Evolutionary conservation across 2,329 filamentous ascomycete genomes (phyloP).

Genomic region (Diaporthe sp.): DNA sequence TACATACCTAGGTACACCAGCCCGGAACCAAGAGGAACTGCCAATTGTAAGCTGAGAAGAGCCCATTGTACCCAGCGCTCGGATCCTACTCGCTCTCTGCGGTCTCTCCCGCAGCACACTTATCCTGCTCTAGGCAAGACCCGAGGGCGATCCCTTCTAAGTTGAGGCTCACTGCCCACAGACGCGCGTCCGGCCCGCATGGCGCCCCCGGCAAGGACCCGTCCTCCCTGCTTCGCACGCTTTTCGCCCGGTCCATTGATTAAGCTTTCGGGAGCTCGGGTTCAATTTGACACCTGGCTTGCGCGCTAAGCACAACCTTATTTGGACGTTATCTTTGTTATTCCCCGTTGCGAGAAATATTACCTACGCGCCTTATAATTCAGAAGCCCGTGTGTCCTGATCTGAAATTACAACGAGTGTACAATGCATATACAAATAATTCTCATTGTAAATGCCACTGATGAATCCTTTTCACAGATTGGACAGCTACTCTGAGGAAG

Average conservation of each 20-base stretch:
- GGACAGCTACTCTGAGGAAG: not conserved
- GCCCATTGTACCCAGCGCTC: not conserved
- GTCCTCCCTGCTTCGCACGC: not conserved
- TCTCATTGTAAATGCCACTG: not conserved
- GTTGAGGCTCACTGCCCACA: not conserved
- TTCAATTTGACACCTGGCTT: not conserved
- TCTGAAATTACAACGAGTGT: not conserved
- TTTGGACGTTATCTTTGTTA: conserved; percentile 4
- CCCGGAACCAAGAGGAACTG: not conserved
- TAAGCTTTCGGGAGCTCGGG: conserved; percentile 22
- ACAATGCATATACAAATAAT: too few relatives aligned
- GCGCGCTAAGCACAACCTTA: conserved; percentile 7
- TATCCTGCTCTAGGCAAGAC: not conserved
- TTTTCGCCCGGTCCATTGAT: not conserved
- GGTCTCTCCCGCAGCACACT: not conserved
- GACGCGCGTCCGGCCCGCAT: conserved; percentile 15
- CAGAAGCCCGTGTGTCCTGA: not conserved
- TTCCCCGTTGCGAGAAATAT: not conserved
- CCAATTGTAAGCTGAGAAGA: not conserved
- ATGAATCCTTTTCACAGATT: not conserved
- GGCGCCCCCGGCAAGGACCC: not conserved
- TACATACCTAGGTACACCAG: not conserved
- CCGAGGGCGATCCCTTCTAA: not conserved
- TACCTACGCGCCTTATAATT: not conserved
- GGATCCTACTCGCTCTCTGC: conserved; percentile 10